Evolutionary conservation across 2,329 filamentous ascomycete genomes (phyloP).

Genomic region (Penicillium sp.): DNA sequence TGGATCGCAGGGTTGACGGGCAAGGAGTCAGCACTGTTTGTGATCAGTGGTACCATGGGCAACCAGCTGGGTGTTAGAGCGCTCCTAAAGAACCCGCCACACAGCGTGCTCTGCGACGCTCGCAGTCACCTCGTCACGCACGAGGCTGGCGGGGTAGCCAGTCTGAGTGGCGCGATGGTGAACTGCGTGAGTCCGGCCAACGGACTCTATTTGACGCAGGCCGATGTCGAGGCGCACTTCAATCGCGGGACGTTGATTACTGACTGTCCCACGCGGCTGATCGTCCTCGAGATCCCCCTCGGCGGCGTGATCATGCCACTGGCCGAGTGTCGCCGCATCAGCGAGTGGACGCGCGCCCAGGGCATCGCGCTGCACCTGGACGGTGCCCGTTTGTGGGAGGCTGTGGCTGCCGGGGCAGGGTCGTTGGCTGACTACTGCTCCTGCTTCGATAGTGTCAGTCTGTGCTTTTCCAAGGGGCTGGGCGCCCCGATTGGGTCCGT

Average conservation of each 20-base stretch:
- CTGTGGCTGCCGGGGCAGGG: conserved; percentile 66
- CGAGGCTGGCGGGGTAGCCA: neutral
- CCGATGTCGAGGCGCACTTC: neutral
- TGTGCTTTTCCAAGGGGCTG: conserved; percentile 77
- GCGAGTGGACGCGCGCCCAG: conserved; percentile 62
- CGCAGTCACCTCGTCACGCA: neutral
- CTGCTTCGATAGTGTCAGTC: conserved; percentile 68
- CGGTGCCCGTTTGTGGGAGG: conserved; percentile 77
- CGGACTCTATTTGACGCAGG: neutral
- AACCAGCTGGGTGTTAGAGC: neutral
- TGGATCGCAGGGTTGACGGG: neutral
- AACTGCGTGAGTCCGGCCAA: neutral
- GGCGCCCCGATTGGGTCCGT: conserved; percentile 75
- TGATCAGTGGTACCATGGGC: neutral
- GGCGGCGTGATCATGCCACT: neutral
- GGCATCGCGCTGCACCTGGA: conserved; percentile 71
- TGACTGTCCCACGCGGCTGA: neutral
- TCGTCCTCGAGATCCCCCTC: neutral
- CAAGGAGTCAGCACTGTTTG: neutral
- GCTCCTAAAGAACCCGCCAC: neutral
- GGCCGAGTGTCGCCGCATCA: neutral
- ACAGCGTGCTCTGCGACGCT: neutral
- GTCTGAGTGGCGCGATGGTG: neutral
- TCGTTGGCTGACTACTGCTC: conserved; percentile 65
- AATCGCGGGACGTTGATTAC: neutral